A percentile compares a stretch with the other conserved stretches of the same genome.
Evolutionary conservation across 1,284 basidiomycete genomes (phyloP).

Genomic region (Sparassis latifolia): DNA sequence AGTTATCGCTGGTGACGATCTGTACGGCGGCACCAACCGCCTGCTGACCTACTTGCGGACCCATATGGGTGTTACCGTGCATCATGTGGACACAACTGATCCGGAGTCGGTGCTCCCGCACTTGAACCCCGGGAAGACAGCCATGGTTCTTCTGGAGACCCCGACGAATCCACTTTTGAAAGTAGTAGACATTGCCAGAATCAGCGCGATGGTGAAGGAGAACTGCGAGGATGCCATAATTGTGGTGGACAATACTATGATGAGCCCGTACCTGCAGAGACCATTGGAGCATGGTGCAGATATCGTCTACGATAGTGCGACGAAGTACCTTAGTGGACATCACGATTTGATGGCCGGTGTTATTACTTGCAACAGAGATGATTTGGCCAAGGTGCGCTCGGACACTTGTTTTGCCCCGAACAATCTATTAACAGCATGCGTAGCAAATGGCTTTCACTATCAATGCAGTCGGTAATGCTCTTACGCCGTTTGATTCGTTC

Average conservation of each 20-base stretch:
- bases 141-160: conserved; percentile 94
- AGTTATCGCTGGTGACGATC: conserved; percentile 93
- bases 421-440: neutral
- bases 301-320: conserved; percentile 96
- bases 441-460: conserved; percentile 87
- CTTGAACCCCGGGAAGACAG: conserved; percentile 66
- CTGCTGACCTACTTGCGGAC: conserved; percentile 87
- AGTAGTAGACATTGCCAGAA: conserved; percentile 84
- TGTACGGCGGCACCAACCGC: conserved; percentile 98
- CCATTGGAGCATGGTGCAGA: conserved; percentile 96
- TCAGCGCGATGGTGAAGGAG: conserved; percentile 78
- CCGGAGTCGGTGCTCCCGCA: conserved; percentile 57
- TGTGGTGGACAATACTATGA: conserved; percentile 99
- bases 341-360: conserved; percentile 99
- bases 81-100: conserved; percentile 92
- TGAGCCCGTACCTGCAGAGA: conserved; percentile 97
- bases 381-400: conserved; percentile 69
- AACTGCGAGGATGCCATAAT: conserved; percentile 78
- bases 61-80: conserved; percentile 85
- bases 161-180: conserved; percentile 98
- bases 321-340: conserved; percentile 97
- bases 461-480: conserved; percentile 96
- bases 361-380: conserved; percentile 88
- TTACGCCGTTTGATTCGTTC: conserved; percentile 95
- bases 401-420: no score